Conservation (phyloP, 345 rosid genomes). For the Aquilaria sinensis region DNA sequence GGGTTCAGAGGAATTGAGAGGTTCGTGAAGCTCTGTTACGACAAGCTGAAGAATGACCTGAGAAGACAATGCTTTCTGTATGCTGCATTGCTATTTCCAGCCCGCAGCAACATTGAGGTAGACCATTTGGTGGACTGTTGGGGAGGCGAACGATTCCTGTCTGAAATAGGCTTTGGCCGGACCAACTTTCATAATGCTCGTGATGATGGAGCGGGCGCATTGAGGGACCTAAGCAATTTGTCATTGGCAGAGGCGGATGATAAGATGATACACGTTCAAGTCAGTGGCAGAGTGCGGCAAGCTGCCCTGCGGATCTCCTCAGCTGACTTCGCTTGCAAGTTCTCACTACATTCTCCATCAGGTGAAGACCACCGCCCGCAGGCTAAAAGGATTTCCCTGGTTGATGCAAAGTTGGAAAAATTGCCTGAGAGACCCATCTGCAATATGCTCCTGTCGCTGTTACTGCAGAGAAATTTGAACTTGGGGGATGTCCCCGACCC, state of each 20-base stretch:
- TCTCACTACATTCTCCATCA: neutral
- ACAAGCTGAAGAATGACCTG: conserved; percentile 16
- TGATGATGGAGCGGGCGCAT: conserved; percentile 8
- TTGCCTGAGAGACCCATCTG: conserved; percentile 17
- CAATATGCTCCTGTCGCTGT: conserved; percentile 10
- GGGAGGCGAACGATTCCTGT: conserved; percentile 19
- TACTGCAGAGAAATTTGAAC: conserved; percentile 18
- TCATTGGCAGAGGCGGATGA: conserved; percentile 18
- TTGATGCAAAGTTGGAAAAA: conserved; percentile 13
- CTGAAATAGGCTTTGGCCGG: neutral
- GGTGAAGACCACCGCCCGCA: conserved; percentile 12
- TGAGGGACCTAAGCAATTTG: conserved; percentile 14
- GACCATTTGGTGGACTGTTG: conserved; percentile 28
- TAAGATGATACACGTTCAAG: conserved; percentile 14
- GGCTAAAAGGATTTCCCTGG: conserved; percentile 21
- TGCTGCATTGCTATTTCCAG: conserved; percentile 16
- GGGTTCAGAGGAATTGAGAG: conserved; percentile 22
- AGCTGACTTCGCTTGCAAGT: neutral
- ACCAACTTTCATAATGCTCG: conserved; percentile 5
- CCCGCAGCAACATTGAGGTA: conserved; percentile 13
- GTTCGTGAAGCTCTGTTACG: conserved; percentile 15
- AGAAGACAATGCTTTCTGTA: conserved; percentile 23
- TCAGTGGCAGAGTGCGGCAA: conserved; percentile 12
- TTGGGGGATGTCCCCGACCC: conserved; percentile 8
- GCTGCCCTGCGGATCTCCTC: conserved; percentile 21